A percentile compares a stretch with the other conserved stretches of the same genome.
phyloP scores from a whole-genome alignment of 306 rosid genomes.

The Corylus avellana region DNA sequence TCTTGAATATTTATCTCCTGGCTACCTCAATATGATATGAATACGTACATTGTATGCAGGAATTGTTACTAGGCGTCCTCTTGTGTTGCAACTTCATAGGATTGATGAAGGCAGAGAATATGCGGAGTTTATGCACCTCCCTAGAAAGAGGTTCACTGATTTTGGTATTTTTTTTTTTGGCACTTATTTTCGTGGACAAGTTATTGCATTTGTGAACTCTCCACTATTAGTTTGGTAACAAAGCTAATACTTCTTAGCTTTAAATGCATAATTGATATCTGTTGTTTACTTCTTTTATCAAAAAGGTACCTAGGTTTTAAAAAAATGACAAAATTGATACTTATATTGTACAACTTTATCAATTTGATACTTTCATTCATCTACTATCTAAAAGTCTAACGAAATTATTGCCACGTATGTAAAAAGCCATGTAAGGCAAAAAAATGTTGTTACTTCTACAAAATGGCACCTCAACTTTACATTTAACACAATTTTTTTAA shows the following conservation, averaged over 20 bases:
- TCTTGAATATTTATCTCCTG: neutral
- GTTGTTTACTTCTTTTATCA: too few species aligned
- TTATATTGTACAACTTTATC: too few species aligned
- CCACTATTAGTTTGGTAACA: neutral
- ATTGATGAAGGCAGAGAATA: conserved; percentile 74
- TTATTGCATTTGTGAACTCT: neutral
- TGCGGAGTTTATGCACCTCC: conserved; percentile 90
- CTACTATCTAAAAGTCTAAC: too few species aligned
- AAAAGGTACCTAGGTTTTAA: too few species aligned
- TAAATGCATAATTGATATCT: too few species aligned
- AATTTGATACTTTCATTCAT: too few species aligned
- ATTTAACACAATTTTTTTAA: too few species aligned
- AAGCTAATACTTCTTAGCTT: neutral
- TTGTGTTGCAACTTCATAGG: conserved; percentile 87
- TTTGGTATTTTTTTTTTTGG: conserved; percentile 49
- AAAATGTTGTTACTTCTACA: too few species aligned
- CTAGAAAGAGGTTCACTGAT: conserved; percentile 72
- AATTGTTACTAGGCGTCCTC: conserved; percentile 91
- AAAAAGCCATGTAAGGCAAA: too few species aligned
- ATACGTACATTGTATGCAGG: conserved; percentile 47
- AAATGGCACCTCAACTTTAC: too few species aligned
- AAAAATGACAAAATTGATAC: too few species aligned
- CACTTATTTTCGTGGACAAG: conserved; percentile 3
- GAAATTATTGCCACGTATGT: too few species aligned
- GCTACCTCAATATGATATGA: neutral